Conservation (phyloP, 164 flowering plant genomes). For the Liquidambar formosana region DNA sequence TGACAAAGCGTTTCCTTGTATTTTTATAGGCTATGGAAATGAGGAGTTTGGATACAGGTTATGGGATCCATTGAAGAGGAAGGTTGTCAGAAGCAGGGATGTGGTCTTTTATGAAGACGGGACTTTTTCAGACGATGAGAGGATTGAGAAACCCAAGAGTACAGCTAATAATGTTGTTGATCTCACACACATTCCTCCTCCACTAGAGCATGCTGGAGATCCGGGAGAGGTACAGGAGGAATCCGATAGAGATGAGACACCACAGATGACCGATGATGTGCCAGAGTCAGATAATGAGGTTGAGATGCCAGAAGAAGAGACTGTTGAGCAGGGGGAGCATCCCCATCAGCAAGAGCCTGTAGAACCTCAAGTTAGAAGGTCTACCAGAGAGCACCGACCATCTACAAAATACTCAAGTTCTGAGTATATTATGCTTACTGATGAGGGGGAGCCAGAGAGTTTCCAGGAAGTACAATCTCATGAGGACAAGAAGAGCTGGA, state of each 20-base stretch:
- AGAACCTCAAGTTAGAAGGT: not conserved
- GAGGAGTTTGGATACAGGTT: conserved; percentile 10
- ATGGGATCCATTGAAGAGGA: conserved; percentile 6
- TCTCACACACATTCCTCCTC: not conserved
- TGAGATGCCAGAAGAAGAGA: not conserved
- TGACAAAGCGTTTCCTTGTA: conserved; percentile 1
- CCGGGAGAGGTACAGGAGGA: no score
- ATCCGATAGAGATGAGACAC: no score
- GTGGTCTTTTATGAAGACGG: conserved; percentile 12
- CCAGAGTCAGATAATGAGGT: conserved; percentile 1
- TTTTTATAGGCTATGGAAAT: conserved; percentile 13
- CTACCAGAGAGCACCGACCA: not conserved
- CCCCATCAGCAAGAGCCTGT: not conserved
- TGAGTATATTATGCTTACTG: not conserved
- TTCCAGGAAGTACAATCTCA: not conserved
- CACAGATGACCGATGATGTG: not conserved
- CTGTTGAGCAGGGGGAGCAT: conserved; percentile 5
- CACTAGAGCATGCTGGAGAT: not conserved
- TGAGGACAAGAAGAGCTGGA: not conserved
- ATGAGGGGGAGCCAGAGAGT: conserved; percentile 17
- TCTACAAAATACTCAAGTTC: conserved; percentile 2
- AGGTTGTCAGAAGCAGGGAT: conserved; percentile 5
- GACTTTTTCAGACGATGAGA: not conserved
- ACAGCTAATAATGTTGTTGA: not conserved
- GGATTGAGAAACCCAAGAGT: no score